Percentiles rank a stretch among this genome's conserved stretches.
phyloP scores from a whole-genome alignment of 495 filamentous ascomycete species.

The Hypoxylon subgilvum region DNA sequence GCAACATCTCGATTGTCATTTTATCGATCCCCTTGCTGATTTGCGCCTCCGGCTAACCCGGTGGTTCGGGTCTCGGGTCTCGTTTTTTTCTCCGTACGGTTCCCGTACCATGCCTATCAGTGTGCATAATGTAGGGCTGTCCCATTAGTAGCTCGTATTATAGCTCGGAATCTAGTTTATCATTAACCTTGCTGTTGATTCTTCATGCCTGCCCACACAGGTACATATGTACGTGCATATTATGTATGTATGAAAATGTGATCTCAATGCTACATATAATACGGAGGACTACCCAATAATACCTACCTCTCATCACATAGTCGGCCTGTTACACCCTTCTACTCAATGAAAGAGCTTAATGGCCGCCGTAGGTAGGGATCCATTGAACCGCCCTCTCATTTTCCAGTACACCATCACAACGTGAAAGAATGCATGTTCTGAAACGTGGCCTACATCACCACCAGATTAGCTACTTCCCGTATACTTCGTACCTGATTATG shows the following conservation, averaged over 20 bases:
- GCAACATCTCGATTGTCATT: constrained; percentile 24
- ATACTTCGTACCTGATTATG: no score
- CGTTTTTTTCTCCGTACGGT: constrained; percentile 33
- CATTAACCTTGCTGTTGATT: background rate
- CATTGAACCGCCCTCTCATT: constrained; percentile 4
- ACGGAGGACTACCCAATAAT: constrained; percentile 9
- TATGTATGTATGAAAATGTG: no score
- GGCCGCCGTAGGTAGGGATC: no score
- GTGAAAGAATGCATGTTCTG: constrained; percentile 31
- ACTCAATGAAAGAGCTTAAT: no score
- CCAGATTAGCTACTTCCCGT: background rate
- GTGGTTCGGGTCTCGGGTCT: constrained; percentile 35
- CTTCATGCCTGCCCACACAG: no score
- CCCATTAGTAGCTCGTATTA: constrained; percentile 1
- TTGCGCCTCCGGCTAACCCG: constrained; percentile 32
- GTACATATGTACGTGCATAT: background rate
- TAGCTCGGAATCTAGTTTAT: background rate
- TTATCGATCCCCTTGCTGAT: constrained; percentile 28
- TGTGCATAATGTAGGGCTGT: constrained; percentile 1
- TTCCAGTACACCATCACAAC: constrained; percentile 35
- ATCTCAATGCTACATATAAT: constrained; percentile 19
- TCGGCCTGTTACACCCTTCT: background rate
- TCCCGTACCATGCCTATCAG: constrained; percentile 6
- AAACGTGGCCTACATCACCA: constrained; percentile 28
- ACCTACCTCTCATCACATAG: constrained; percentile 5